A percentile compares a stretch with the other conserved stretches of the same genome.
Conservation (phyloP, 805 yeast species). For the Komagataella kurtzmanii region DNA sequence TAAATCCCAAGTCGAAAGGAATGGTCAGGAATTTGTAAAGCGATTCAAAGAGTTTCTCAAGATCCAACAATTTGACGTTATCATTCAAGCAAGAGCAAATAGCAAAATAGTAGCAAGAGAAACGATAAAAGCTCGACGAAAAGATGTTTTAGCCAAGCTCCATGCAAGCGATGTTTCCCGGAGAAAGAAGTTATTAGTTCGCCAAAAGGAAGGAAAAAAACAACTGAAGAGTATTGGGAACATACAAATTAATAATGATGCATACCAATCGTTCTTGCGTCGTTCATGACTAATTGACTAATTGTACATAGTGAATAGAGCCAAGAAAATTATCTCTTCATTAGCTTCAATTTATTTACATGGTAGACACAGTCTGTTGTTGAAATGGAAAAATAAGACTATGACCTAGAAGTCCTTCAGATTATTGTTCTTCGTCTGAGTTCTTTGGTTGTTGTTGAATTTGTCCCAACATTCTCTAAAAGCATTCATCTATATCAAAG, state of each 20-base stretch:
- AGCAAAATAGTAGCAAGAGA: conserved; percentile 78
- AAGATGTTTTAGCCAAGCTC: conserved; percentile 86
- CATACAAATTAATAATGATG: conserved; percentile 69
- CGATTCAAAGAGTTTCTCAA: conserved; percentile 68
- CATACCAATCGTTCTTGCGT: conserved; percentile 74
- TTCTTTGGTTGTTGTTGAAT: conserved; percentile 23
- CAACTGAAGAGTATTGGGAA: conserved; percentile 69
- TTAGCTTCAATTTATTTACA: neutral
- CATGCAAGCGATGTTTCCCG: conserved; percentile 92
- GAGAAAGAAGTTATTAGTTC: conserved; percentile 73
- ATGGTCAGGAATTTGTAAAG: conserved; percentile 74
- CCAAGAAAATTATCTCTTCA: neutral
- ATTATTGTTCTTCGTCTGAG: conserved; percentile 22
- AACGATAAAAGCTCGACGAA: conserved; percentile 84
- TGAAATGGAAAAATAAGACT: too few species aligned
- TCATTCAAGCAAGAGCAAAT: conserved; percentile 81
- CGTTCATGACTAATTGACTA: conserved; percentile 3
- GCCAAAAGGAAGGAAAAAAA: conserved; percentile 92
- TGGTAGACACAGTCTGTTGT: neutral
- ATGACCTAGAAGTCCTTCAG: conserved; percentile 8
- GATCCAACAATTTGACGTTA: conserved; percentile 82
- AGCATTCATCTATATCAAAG: conserved; percentile 20
- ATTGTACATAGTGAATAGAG: neutral
- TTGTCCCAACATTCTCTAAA: conserved; percentile 28
- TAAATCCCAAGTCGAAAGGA: conserved; percentile 52